Evolutionary conservation across 2,329 filamentous ascomycete species (phyloP), one percentile per base, ranked within the genome.

Genomic region (Cladosporium velox): DNA sequence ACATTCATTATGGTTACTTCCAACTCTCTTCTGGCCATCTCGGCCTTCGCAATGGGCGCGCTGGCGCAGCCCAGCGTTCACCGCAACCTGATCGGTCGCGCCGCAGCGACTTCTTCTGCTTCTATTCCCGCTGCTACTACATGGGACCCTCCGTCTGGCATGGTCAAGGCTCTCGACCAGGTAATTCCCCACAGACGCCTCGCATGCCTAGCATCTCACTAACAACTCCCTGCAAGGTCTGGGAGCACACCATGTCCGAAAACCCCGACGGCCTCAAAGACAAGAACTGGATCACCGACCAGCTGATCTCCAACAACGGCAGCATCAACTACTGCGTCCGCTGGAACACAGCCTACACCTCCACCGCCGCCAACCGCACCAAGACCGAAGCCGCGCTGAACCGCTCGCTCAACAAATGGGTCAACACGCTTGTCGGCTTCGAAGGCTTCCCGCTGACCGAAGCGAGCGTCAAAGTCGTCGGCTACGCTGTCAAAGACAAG

Each of bases 241-340:
- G 65, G 65, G 59, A 66, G 14, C 58, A 66, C 21, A 66, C 65
- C 38, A 26, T 62, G 11, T 47, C 59, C 44, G 65, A 66, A 15
- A 66, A 62, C 8, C 47, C 65, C 51, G 32, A 47, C 24, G 59
- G 65, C 26, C 59, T 55, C 35, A 60, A 66, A 30, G 59, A 66
- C 65, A 57, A 58, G 28, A 60, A 66, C 51, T 66, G 65, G 65
- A 66, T 62, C 58, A 55, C 59, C 51, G 65, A 66, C 49, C 65
- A 66, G 12, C 59, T 66, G 1, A 55, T 66, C 5, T 51, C 65
- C n/a, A 57, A 66, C 65, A 66, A 66, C 18, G 65, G 79, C 70
- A 76, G 71, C 68, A 72, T 80, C 69, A 77, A 79, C 68, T 77
- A 79, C 70, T 83, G 80, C 65, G 80, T 83, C 6, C 78, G 81